Conservation (phyloP, 768 basidiomycete genomes). For the Tulasnella sp. region DNA sequence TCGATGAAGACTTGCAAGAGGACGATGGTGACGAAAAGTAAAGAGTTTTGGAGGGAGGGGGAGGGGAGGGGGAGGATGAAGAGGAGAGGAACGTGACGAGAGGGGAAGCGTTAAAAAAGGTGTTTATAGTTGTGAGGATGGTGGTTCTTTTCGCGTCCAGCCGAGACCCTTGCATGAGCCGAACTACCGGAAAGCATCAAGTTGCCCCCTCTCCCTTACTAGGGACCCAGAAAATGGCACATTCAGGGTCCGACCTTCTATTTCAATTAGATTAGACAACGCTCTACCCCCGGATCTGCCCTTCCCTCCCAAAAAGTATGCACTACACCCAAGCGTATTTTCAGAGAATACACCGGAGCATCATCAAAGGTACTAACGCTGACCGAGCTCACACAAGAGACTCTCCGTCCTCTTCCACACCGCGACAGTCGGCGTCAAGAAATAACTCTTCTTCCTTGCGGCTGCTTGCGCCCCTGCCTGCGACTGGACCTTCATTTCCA, state of each 20-base stretch:
- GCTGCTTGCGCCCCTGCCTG: background rate
- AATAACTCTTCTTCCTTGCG: too few species aligned
- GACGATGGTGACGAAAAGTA: background rate
- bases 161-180: background rate
- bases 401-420: too few species aligned
- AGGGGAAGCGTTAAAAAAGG: background rate
- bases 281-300: background rate
- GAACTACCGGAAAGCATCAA: background rate
- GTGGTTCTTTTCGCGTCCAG: background rate
- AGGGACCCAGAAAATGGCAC: background rate
- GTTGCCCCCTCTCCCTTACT: background rate
- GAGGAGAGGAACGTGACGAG: background rate
- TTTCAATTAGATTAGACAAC: background rate
- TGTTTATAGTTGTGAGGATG: background rate
- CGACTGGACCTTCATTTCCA: background rate
- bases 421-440: too few species aligned
- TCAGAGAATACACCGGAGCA: background rate
- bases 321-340: background rate
- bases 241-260: background rate
- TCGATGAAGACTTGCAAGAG: background rate
- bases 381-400: too few species aligned
- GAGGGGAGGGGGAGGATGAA: background rate
- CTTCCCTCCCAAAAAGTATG: background rate
- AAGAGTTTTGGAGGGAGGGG: background rate
- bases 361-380: background rate